These are phyloP conservation scores for Cornus kousa DNA, from an alignment of 148 eudicot genomes.

Conservation along the genomic window DNA sequence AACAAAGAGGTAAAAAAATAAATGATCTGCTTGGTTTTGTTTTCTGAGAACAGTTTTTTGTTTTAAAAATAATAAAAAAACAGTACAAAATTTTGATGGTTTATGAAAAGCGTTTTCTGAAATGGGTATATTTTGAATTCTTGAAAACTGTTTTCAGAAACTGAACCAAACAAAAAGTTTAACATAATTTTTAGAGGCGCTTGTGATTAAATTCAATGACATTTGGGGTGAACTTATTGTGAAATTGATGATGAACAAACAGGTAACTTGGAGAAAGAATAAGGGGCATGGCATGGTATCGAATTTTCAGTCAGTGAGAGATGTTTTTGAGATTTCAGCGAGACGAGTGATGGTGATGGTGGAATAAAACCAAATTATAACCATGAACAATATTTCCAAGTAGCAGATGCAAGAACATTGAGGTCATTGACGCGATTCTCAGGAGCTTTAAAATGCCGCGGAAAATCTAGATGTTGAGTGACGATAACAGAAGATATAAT, in stretches of 20 bases:
- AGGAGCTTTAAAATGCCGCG: conserved; percentile 62
- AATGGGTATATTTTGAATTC: no score
- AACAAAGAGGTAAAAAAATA: conserved; percentile 56
- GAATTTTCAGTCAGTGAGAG: conserved; percentile 57
- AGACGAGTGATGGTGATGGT: conserved; percentile 22
- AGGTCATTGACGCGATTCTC: conserved; percentile 58
- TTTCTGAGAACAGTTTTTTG: no score
- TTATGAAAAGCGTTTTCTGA: no score
- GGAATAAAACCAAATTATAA: conserved; percentile 54
- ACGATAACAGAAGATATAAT: no score
- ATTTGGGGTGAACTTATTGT: no score
- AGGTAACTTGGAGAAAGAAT: conserved; percentile 53
- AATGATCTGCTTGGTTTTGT: no score
- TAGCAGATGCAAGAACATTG: conserved; percentile 50
- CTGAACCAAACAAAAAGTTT: no score
- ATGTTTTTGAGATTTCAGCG: conserved; percentile 58
- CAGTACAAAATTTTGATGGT: not conserved
- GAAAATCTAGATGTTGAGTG: conserved; percentile 43
- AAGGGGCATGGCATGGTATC: conserved; percentile 18
- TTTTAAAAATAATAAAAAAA: no score
- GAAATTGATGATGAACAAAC: conserved; percentile 2
- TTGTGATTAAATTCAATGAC: no score
- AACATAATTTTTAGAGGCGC: no score
- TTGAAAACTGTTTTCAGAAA: no score
- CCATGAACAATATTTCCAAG: conserved; percentile 42